These are phyloP conservation scores for Lasiodiplodia sp. DNA, from an alignment of 2,329 filamentous ascomycete genomes.

Conservation along the genomic window DNA sequence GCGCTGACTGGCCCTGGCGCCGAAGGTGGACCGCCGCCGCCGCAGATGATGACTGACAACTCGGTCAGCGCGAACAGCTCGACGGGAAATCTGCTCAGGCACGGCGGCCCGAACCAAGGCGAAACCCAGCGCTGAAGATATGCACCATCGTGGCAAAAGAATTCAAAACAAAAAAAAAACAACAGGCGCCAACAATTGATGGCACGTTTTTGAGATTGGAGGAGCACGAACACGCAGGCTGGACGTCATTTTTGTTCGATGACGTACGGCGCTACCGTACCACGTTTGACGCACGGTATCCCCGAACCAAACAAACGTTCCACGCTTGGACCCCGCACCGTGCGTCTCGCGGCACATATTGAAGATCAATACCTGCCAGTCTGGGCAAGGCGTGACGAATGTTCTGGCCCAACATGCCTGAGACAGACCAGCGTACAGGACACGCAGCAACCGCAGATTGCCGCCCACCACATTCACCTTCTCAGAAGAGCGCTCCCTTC, in stretches of 20 bases:
- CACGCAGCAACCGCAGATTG: background rate
- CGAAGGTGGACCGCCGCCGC: background rate
- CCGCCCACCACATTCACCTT: background rate
- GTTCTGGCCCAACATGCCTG: background rate
- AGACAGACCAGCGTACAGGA: background rate
- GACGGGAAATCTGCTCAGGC: constrained; percentile 23
- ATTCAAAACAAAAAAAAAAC: background rate
- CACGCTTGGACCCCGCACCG: background rate
- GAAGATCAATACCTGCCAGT: background rate
- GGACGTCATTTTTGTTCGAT: background rate
- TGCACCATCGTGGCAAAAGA: background rate
- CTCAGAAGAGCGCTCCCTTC: background rate
- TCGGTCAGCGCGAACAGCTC: constrained; percentile 16
- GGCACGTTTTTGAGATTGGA: background rate
- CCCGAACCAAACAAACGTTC: background rate
- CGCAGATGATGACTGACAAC: background rate
- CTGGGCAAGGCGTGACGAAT: background rate
- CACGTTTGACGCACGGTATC: background rate
- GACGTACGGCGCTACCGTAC: background rate
- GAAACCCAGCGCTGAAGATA: background rate
- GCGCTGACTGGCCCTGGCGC: background rate
- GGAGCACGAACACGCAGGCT: background rate
- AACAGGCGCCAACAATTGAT: background rate
- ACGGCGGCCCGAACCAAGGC: constrained; percentile 1
- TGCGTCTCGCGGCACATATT: background rate